phyloP scores from a whole-genome alignment of 2,329 filamentous ascomycete species.

The Metarhizium humberi region DNA sequence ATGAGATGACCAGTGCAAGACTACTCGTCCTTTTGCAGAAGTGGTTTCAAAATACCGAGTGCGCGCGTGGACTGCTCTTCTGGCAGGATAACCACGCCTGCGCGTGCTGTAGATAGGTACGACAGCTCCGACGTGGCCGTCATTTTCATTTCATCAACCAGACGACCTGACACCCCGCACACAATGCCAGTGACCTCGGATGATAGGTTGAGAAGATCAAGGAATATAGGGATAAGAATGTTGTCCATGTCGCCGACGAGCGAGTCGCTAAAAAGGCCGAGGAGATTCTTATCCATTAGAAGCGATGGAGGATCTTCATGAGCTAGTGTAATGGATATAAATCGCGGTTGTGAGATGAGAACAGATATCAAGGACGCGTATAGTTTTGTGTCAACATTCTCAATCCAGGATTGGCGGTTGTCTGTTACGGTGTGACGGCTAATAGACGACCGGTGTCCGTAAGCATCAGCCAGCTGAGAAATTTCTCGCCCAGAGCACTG shows the following conservation, averaged over 20 bases:
- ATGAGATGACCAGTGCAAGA: neutral
- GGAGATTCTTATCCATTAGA: slow-evolving; percentile 59
- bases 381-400: slow-evolving; percentile 52
- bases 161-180: slow-evolving; percentile 77
- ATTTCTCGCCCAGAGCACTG: slow-evolving; percentile 66
- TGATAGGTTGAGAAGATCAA: slow-evolving; percentile 73
- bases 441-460: slow-evolving; percentile 26
- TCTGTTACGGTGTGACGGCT: slow-evolving; percentile 26
- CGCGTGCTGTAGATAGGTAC: slow-evolving; percentile 80
- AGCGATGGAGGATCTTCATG: slow-evolving; percentile 66
- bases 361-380: slow-evolving; percentile 55
- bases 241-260: slow-evolving; percentile 67
- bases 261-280: slow-evolving; percentile 59
- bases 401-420: slow-evolving; percentile 39
- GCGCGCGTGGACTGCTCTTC: slow-evolving; percentile 66
- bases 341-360: slow-evolving; percentile 52
- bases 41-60: slow-evolving; percentile 55
- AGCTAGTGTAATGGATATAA: slow-evolving; percentile 65
- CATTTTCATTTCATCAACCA: slow-evolving; percentile 62
- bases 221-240: slow-evolving; percentile 73
- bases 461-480: slow-evolving; percentile 27
- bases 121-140: slow-evolving; percentile 63
- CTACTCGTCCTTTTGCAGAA: slow-evolving; percentile 30
- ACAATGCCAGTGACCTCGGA: slow-evolving; percentile 91
- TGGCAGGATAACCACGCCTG: slow-evolving; percentile 80